phyloP scores from a whole-genome alignment of 768 basidiomycete genomes.

The Tulasnella sp. region DNA sequence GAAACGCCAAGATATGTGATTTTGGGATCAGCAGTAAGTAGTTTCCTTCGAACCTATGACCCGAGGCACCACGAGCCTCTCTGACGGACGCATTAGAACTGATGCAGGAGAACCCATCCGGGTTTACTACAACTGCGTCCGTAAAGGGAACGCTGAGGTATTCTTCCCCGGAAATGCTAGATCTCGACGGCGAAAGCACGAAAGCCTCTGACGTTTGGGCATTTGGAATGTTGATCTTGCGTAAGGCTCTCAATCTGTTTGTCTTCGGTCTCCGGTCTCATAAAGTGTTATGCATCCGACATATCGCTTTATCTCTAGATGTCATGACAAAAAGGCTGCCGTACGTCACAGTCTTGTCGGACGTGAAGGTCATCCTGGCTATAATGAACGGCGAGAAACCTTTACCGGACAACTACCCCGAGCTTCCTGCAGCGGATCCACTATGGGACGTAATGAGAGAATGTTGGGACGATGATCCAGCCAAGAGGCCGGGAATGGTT shows the following conservation, averaged over 20 bases:
- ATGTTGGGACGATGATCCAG: conserved; percentile 10
- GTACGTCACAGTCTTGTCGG: neutral
- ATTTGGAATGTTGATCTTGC: neutral
- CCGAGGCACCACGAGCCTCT: no score
- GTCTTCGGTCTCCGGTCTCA: neutral
- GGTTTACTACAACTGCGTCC: neutral
- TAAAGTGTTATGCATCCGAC: no score
- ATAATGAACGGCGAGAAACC: neutral
- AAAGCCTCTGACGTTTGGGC: neutral
- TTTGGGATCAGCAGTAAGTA: conserved; percentile 3
- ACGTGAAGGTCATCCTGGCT: neutral
- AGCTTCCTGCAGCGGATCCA: neutral
- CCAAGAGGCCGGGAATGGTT: neutral
- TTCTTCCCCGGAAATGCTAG: conserved; percentile 3
- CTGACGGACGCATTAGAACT: neutral
- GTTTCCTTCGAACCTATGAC: neutral
- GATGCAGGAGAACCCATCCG: neutral
- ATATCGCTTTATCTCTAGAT: neutral
- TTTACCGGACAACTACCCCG: neutral
- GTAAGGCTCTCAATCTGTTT: neutral
- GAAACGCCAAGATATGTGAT: conserved; percentile 12
- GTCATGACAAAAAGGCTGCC: neutral
- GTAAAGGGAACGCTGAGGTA: neutral
- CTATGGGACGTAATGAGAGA: neutral
- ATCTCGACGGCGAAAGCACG: neutral